Percentiles rank a stretch among this genome's conserved stretches.
Evolutionary conservation across 148 eudicot genomes (phyloP).

Genomic region (Amaranthus palmeri): DNA sequence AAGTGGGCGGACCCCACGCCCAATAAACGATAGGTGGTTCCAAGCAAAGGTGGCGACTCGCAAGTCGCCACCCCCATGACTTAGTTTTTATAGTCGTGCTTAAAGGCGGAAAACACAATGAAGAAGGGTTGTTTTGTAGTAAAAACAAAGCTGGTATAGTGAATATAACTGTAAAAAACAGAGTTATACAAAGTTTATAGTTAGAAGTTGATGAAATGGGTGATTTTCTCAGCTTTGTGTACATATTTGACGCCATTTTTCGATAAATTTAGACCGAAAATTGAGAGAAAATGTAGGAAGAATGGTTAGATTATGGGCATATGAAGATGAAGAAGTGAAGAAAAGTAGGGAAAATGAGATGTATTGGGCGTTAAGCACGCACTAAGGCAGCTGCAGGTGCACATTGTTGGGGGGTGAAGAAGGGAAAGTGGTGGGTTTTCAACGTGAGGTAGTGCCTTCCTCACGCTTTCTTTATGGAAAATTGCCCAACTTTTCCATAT

Average conservation of each 20-base stretch:
- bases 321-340: slow-evolving; percentile 12
- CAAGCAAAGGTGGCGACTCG: slow-evolving; percentile 58
- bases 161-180: slow-evolving; percentile 56
- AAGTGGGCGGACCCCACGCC: slow-evolving; percentile 29
- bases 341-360: slow-evolving; percentile 25
- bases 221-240: slow-evolving; percentile 39
- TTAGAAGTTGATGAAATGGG: slow-evolving; percentile 24
- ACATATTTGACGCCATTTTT: slow-evolving; percentile 43
- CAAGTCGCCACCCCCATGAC: slow-evolving; percentile 64
- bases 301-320: slow-evolving; percentile 10
- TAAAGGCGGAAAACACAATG: slow-evolving; percentile 29
- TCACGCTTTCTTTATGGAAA: slow-evolving; percentile 21
- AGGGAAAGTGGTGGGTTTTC: slow-evolving; percentile 8
- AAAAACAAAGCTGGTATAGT: slow-evolving; percentile 59
- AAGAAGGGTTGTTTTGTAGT: slow-evolving; percentile 44
- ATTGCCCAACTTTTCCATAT: slow-evolving; percentile 28
- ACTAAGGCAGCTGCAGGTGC: slow-evolving; percentile 41
- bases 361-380: slow-evolving; percentile 41
- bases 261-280: not conserved
- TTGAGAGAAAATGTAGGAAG: not conserved
- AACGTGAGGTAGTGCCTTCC: slow-evolving; percentile 20
- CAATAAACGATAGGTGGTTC: slow-evolving; percentile 44
- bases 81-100: slow-evolving; percentile 7
- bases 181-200: slow-evolving; percentile 52
- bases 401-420: not conserved